phyloP scores from a whole-genome alignment of 139 green algal genomes.

The Astrephomene gubernaculifera region DNA sequence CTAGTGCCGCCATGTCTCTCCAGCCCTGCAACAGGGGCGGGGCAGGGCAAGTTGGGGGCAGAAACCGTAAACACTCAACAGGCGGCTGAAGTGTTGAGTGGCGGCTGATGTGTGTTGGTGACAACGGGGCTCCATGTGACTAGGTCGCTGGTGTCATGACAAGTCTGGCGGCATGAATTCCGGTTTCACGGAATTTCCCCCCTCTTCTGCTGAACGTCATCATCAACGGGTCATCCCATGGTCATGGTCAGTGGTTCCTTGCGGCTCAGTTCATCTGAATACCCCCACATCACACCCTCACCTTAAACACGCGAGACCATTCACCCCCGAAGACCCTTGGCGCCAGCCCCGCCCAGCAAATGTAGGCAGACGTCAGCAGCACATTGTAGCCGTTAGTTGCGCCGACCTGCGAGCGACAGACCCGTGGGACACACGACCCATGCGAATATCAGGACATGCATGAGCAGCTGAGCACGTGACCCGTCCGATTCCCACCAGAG shows the following conservation, averaged over 20 bases:
- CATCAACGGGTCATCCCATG: not conserved
- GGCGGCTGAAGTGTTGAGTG: not conserved
- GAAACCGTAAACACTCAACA: not conserved
- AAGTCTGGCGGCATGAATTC: no score
- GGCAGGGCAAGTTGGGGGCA: not conserved
- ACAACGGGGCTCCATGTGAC: no score
- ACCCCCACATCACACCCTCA: not conserved
- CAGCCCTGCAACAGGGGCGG: constrained; percentile 34
- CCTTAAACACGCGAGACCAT: constrained; percentile 10
- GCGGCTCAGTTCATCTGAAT: no score
- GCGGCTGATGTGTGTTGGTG: not conserved
- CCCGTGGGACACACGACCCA: not conserved
- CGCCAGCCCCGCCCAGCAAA: constrained; percentile 43
- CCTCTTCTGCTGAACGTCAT: not conserved
- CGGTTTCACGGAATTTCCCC: not conserved
- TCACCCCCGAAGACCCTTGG: constrained; percentile 45
- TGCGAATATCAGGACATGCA: not conserved
- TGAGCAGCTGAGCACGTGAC: not conserved
- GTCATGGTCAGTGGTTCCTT: no score
- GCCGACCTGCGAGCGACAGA: not conserved
- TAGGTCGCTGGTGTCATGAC: no score
- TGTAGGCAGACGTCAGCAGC: constrained; percentile 45
- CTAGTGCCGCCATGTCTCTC: constrained; percentile 35
- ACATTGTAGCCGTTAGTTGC: constrained; percentile 43
- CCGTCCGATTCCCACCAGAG: not conserved